Evolutionary conservation across 345 rosid genomes (phyloP).

Genomic region (Arabis hirsuta): DNA sequence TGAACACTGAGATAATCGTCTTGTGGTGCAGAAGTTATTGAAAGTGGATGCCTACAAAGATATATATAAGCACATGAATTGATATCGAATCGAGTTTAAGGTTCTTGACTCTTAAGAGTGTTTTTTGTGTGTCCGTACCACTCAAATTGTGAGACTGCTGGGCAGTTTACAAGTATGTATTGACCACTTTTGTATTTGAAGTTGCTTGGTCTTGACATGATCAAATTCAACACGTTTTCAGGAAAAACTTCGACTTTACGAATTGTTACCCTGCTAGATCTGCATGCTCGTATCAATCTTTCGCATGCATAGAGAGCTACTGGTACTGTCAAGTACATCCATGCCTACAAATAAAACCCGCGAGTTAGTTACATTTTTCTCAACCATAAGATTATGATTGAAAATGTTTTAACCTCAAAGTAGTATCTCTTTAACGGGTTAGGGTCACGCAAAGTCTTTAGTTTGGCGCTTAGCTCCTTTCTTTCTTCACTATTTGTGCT

Average conservation of each 20-base stretch:
- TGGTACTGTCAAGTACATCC: conserved; percentile 75
- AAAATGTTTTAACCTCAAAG: background rate
- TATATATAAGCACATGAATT: conserved; percentile 34
- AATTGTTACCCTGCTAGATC: conserved; percentile 65
- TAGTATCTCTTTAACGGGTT: conserved; percentile 51
- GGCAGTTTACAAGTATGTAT: conserved; percentile 83
- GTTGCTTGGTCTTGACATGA: conserved; percentile 73
- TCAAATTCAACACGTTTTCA: conserved; percentile 62
- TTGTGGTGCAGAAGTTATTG: conserved; percentile 87
- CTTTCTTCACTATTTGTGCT: conserved; percentile 53
- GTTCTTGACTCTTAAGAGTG: background rate
- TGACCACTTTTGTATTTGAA: conserved; percentile 89
- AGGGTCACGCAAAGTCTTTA: conserved; percentile 50
- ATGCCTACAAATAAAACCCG: conserved; percentile 50
- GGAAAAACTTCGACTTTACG: conserved; percentile 64
- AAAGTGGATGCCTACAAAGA: conserved; percentile 86
- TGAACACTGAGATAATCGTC: conserved; percentile 85
- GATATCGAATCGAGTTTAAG: background rate
- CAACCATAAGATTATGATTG: background rate
- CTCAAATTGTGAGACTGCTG: conserved; percentile 75
- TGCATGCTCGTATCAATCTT: conserved; percentile 59
- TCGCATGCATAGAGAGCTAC: conserved; percentile 54
- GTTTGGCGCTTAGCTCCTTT: conserved; percentile 63
- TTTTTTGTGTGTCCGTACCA: conserved; percentile 47
- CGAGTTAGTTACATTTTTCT: background rate